phyloP scores from a whole-genome alignment of 1,139 yeast genomes.

The Candida neerlandica region DNA sequence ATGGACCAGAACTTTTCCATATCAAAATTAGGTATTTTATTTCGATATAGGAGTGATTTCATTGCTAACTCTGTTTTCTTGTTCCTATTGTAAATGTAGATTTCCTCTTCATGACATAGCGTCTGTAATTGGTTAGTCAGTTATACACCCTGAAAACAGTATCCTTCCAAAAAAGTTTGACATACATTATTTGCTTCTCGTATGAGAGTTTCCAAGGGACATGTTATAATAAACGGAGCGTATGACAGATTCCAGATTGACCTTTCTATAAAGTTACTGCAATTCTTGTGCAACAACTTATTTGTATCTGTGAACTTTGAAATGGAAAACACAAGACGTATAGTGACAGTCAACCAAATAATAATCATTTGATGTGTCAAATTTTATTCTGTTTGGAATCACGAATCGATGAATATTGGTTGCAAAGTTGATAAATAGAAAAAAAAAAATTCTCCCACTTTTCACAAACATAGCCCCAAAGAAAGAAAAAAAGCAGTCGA shows the following conservation, averaged over 20 bases:
- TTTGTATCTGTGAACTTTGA: slow-evolving; percentile 2
- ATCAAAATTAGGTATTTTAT: slow-evolving; percentile 42
- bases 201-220: slow-evolving; percentile 41
- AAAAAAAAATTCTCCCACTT: too few relatives aligned
- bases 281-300: slow-evolving; percentile 11
- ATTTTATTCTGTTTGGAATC: neutral
- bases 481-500: neutral
- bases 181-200: slow-evolving; percentile 41
- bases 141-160: neutral
- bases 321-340: neutral
- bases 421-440: neutral
- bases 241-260: slow-evolving; percentile 24
- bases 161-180: neutral
- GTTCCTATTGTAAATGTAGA: slow-evolving; percentile 39
- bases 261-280: slow-evolving; percentile 5
- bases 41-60: slow-evolving; percentile 33
- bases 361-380: neutral
- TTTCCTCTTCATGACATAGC: slow-evolving; percentile 33
- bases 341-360: neutral
- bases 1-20: slow-evolving; percentile 20
- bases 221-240: slow-evolving; percentile 43
- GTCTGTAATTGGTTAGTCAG: slow-evolving; percentile 18
- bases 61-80: slow-evolving; percentile 33
- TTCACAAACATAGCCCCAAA: neutral
- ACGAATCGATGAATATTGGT: neutral